Evolutionary conservation across 495 filamentous ascomycete species (phyloP).

Genomic region (Neurospora terricola): DNA sequence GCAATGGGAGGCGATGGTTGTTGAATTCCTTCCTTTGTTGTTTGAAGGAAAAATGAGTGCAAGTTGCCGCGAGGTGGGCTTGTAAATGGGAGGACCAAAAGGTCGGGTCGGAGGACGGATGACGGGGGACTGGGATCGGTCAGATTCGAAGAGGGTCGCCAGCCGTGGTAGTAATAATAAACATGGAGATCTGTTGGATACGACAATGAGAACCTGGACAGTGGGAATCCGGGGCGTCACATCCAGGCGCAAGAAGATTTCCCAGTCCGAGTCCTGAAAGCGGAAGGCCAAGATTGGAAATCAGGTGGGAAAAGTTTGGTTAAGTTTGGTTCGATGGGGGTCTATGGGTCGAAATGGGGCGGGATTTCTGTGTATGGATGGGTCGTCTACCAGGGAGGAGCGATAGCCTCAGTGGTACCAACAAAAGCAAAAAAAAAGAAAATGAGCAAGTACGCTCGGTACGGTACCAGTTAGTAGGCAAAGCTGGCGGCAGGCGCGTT

Average conservation of each 20-base stretch:
- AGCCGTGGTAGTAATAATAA: neutral
- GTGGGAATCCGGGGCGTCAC: neutral
- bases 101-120: neutral
- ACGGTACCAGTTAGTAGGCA: neutral
- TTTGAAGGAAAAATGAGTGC: neutral
- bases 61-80: neutral
- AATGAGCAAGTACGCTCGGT: neutral
- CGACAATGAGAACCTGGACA: neutral
- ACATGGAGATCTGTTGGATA: neutral
- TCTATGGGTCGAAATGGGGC: neutral
- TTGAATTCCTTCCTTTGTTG: neutral
- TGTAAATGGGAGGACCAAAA: neutral
- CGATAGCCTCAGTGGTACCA: neutral
- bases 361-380: neutral
- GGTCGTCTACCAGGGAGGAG: neutral
- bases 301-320: neutral
- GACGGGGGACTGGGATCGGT: neutral
- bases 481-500: neutral
- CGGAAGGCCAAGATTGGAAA: neutral
- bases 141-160: neutral
- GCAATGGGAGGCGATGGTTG: neutral
- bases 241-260: neutral
- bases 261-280: neutral
- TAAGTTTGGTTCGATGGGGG: neutral
- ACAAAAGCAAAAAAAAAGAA: neutral